Evolutionary conservation across 768 basidiomycete genomes (phyloP), one percentile per base, ranked within the genome.

Genomic region (Cubamyces sp.): DNA sequence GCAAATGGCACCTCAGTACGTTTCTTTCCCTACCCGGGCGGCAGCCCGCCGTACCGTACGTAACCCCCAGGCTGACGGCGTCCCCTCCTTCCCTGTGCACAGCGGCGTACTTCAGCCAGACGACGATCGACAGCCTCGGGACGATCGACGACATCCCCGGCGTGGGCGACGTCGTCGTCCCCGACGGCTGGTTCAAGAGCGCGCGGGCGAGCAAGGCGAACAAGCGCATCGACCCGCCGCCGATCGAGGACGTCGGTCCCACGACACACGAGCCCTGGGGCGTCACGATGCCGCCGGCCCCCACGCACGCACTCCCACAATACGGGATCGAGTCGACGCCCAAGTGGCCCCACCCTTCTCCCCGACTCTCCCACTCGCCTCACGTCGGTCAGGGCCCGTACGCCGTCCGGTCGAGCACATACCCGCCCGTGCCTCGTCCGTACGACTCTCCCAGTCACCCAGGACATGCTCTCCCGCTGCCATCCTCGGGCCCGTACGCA

Each of bases 31-130:
- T 41, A 19, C 51, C 19, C 56, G 12, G 37, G 21, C 34, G 34
- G 11, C 28, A 49, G 5, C 57, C 50, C 21, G 54, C 52, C 2
- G n/a, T 30, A 12, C 34, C 25, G 41, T 26, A 21, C 19, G 25
- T 34, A 34, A 34, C 34, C 34, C 34, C 9, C 34, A 6, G 14
- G 28, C 49, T 59, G 28, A 51, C 49, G 25, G 25, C 4, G 28
- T 8, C 28, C 28, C 34, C 1, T 34, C 34, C 34, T 9, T 34
- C 21, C 54, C 42, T 48, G 26, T 42, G 21, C 52, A 8, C 70
- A 93, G 91, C 91, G 62, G 91, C 91, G 49, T 93, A 93, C 79
- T 93, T 91, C 74, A 91, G 88, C 67, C 90, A 90, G 69, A 85
- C 85, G 69, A 88, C 82, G 58, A 77, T 92, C 61, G 87, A 90